phyloP scores from a whole-genome alignment of 352 stramenopile genomes.

The Albugo candida region DNA sequence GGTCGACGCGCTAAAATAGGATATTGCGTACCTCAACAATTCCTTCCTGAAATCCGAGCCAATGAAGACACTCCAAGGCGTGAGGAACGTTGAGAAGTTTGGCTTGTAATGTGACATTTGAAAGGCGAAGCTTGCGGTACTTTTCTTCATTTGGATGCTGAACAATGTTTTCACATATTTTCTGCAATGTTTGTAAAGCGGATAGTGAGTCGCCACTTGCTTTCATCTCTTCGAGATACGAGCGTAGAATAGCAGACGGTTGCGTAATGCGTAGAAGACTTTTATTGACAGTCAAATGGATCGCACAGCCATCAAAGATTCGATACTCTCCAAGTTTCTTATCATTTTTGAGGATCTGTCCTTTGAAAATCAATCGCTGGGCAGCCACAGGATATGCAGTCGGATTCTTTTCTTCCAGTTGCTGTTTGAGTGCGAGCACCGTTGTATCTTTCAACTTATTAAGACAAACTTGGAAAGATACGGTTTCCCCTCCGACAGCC shows the following conservation, averaged over 20 bases:
- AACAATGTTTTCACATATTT: constrained; percentile 70
- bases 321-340: constrained; percentile 44
- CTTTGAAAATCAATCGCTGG: constrained; percentile 75
- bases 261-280: constrained; percentile 10
- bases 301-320: constrained; percentile 30
- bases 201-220: constrained; percentile 21
- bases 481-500: constrained; percentile 36
- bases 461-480: constrained; percentile 28
- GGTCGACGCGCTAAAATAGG: background rate
- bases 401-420: constrained; percentile 32
- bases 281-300: constrained; percentile 45
- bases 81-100: constrained; percentile 36
- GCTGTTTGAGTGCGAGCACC: constrained; percentile 41
- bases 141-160: constrained; percentile 50
- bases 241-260: constrained; percentile 15
- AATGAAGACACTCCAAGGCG: constrained; percentile 32
- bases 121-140: constrained; percentile 50
- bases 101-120: constrained; percentile 40
- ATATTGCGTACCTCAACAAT: constrained; percentile 27
- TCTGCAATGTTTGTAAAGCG: constrained; percentile 46
- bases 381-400: constrained; percentile 34
- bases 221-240: constrained; percentile 39
- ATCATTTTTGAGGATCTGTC: constrained; percentile 63
- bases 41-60: constrained; percentile 50
- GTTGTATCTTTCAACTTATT: constrained; percentile 19